phyloP scores from a whole-genome alignment of 2,329 filamentous ascomycete species.

The Hypoxylon sp. region DNA sequence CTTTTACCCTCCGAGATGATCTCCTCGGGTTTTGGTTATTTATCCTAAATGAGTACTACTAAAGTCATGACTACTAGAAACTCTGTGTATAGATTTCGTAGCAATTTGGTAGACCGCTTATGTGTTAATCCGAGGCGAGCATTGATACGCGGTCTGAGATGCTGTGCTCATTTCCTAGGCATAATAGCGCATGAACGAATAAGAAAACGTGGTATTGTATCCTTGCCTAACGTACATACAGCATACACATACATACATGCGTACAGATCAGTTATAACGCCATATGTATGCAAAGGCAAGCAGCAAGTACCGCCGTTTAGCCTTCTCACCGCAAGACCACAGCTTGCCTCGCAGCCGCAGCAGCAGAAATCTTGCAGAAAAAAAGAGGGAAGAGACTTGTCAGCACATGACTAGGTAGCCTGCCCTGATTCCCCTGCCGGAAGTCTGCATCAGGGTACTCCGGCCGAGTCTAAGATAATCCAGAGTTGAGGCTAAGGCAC shows the following conservation, averaged over 20 bases:
- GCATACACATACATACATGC: too few relatives aligned
- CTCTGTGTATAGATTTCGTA: too few relatives aligned
- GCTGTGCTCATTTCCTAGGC: slow-evolving; percentile 13
- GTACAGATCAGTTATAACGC: too few relatives aligned
- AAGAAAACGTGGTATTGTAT: too few relatives aligned
- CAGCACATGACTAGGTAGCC: slow-evolving; percentile 30
- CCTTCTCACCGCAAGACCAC: slow-evolving; percentile 36
- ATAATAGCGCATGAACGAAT: slow-evolving; percentile 15
- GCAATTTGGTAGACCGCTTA: slow-evolving; percentile 23
- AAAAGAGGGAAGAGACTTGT: too few relatives aligned
- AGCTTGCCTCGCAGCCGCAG: slow-evolving; percentile 16
- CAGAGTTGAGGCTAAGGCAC: slow-evolving; percentile 16
- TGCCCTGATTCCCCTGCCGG: slow-evolving; percentile 23
- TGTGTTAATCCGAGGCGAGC: slow-evolving; percentile 14
- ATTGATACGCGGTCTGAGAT: slow-evolving; percentile 12
- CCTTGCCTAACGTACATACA: too few relatives aligned
- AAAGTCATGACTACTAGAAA: too few relatives aligned
- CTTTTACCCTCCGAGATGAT: slow-evolving; percentile 27
- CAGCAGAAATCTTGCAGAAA: too few relatives aligned
- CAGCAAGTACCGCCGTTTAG: not conserved
- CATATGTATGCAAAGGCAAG: too few relatives aligned
- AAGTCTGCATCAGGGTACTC: slow-evolving; percentile 30
- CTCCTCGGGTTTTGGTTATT: slow-evolving; percentile 26
- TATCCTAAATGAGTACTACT: slow-evolving; percentile 37
- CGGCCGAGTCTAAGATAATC: slow-evolving; percentile 27